Evolutionary conservation across 2,329 filamentous ascomycete genomes (phyloP).

Genomic region (Rutstroemia sp.): DNA sequence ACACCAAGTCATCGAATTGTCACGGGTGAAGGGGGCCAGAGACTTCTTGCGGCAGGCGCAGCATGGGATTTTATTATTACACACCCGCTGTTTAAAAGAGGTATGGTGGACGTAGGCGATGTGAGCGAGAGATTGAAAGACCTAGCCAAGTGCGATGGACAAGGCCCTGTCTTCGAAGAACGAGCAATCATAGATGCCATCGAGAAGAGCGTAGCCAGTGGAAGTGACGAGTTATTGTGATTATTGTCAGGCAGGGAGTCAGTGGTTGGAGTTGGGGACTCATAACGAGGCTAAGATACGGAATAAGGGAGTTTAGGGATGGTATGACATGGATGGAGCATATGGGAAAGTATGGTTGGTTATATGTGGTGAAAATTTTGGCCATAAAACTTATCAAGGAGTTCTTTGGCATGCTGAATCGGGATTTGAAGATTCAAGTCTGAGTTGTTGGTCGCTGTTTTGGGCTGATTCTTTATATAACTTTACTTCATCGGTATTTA

Average conservation of each 20-base stretch:
- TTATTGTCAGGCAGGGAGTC: no score
- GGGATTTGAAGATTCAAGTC: background rate
- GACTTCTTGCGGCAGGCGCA: slow-evolving; percentile 65
- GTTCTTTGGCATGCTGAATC: background rate
- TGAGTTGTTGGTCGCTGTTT: no score
- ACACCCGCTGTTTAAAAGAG: slow-evolving; percentile 69
- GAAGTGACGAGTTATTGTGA: slow-evolving; percentile 70
- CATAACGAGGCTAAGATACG: background rate
- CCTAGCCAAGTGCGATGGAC: slow-evolving; percentile 73
- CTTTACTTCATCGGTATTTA: no score
- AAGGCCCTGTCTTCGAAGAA: slow-evolving; percentile 83
- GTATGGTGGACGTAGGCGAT: slow-evolving; percentile 71
- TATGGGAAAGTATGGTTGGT: background rate
- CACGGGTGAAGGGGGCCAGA: slow-evolving; percentile 60
- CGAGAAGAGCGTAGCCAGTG: slow-evolving; percentile 66
- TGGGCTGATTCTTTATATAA: no score
- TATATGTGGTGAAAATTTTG: background rate
- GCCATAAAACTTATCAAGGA: background rate
- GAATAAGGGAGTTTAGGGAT: slow-evolving; percentile 7
- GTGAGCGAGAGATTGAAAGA: slow-evolving; percentile 74
- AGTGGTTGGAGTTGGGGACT: no score
- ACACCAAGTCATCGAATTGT: slow-evolving; percentile 61
- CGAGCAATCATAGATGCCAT: slow-evolving; percentile 66
- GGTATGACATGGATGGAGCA: slow-evolving; percentile 1
- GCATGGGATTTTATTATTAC: slow-evolving; percentile 86